A percentile compares a stretch with the other conserved stretches of the same genome.
Conservation (phyloP, 1,284 basidiomycete species). For the Inonotus obliquus region DNA sequence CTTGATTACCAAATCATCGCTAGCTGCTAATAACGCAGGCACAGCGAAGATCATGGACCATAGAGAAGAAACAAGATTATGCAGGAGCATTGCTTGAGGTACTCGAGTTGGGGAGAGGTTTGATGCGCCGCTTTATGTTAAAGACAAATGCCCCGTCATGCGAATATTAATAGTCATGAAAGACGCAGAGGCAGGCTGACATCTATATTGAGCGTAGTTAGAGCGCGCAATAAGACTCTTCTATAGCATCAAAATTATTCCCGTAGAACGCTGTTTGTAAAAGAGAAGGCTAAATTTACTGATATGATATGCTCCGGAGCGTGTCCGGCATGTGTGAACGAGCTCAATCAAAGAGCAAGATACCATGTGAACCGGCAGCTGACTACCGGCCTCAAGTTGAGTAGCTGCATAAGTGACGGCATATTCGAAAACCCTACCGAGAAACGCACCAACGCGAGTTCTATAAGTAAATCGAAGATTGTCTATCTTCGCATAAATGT, state of each 20-base stretch:
- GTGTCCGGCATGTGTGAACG: background rate
- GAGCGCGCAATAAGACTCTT: background rate
- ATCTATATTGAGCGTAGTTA: background rate
- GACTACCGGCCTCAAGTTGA: no score
- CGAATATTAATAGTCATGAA: background rate
- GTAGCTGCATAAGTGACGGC: no score
- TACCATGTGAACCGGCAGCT: no score
- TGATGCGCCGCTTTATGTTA: background rate
- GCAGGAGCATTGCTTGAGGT: background rate
- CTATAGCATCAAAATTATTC: background rate
- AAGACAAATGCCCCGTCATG: background rate
- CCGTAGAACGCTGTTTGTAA: background rate
- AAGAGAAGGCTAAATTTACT: background rate
- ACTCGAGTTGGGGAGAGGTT: background rate
- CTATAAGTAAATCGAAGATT: no score
- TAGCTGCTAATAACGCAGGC: background rate
- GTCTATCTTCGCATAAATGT: no score
- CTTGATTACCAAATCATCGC: slow-evolving; percentile 7
- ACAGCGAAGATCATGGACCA: background rate
- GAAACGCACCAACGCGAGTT: no score
- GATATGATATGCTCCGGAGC: background rate
- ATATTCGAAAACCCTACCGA: no score
- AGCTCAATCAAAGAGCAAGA: no score
- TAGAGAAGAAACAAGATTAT: background rate
- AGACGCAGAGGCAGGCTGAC: background rate